A percentile compares a stretch with the other conserved stretches of the same genome.
Evolutionary conservation across 805 yeast genomes (phyloP).

Genomic region (Kuraishia capsulata): DNA sequence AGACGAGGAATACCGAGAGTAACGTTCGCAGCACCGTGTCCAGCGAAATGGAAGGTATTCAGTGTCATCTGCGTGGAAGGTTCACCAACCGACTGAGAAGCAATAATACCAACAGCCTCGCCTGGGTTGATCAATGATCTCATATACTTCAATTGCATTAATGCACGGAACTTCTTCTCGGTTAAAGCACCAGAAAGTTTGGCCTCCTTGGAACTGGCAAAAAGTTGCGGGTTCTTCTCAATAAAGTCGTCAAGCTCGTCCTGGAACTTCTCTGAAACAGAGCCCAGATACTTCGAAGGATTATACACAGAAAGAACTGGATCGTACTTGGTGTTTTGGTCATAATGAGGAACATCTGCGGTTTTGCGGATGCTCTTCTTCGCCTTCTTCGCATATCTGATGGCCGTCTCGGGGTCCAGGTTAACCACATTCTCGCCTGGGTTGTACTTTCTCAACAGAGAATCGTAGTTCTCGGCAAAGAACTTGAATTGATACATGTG

Average conservation of each 20-base stretch:
- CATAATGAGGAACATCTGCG: constrained; percentile 51
- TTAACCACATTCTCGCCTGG: constrained; percentile 66
- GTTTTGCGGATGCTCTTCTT: constrained; percentile 65
- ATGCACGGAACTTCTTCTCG: constrained; percentile 81
- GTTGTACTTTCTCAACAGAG: constrained; percentile 77
- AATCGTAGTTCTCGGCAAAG: constrained; percentile 85
- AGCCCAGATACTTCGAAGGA: constrained; percentile 86
- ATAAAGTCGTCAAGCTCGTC: constrained; percentile 67
- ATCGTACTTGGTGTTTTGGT: constrained; percentile 61
- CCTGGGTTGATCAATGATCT: constrained; percentile 93
- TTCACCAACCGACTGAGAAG: constrained; percentile 97
- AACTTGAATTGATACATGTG: constrained; percentile 90
- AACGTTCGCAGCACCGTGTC: constrained; percentile 99
- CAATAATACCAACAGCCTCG: constrained; percentile 97
- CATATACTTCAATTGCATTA: constrained; percentile 98
- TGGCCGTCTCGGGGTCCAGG: constrained; percentile 79
- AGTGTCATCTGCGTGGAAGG: constrained; percentile 99
- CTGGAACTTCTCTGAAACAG: constrained; percentile 87
- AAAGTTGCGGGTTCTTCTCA: constrained; percentile 41
- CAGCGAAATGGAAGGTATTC: constrained; percentile 97
- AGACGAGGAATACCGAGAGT: constrained; percentile 99
- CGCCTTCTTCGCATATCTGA: constrained; percentile 72
- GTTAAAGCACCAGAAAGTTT: constrained; percentile 40
- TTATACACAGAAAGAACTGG: constrained; percentile 80
- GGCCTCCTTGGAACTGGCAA: constrained; percentile 44